phyloP scores from a whole-genome alignment of 257 asterid species.

The Agastache rugosa region DNA sequence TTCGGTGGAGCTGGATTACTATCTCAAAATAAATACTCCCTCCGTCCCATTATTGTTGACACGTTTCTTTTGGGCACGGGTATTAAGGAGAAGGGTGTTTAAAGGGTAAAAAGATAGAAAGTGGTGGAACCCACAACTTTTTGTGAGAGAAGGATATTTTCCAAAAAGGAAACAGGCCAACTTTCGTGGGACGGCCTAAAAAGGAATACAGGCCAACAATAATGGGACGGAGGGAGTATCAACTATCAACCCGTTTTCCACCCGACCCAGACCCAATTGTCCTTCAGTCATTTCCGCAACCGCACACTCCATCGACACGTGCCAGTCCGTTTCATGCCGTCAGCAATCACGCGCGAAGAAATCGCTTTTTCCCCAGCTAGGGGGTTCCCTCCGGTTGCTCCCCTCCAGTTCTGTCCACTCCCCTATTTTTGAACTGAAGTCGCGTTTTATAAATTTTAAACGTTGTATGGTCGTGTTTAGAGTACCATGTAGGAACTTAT shows the following conservation, averaged over 20 bases:
- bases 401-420: conserved; percentile 27
- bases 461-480: neutral
- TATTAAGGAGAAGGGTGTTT: no score
- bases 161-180: no score
- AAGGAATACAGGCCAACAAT: no score
- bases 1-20: neutral
- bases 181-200: no score
- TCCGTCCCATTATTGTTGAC: no score
- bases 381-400: conserved; percentile 31
- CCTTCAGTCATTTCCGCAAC: neutral
- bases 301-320: conserved; percentile 32
- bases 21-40: neutral
- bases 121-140: no score
- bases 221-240: no score
- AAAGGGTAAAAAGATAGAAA: no score
- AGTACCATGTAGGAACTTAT: neutral
- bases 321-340: conserved; percentile 17
- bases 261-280: neutral
- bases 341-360: conserved; percentile 39
- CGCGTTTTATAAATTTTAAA: neutral
- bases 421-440: neutral
- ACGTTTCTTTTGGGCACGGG: no score
- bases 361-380: neutral
- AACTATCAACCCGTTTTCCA: conserved; percentile 7
- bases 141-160: no score